These are phyloP conservation scores for Aspergillus cristatus DNA, from an alignment of 495 filamentous ascomycete genomes.

Conservation along the genomic window DNA sequence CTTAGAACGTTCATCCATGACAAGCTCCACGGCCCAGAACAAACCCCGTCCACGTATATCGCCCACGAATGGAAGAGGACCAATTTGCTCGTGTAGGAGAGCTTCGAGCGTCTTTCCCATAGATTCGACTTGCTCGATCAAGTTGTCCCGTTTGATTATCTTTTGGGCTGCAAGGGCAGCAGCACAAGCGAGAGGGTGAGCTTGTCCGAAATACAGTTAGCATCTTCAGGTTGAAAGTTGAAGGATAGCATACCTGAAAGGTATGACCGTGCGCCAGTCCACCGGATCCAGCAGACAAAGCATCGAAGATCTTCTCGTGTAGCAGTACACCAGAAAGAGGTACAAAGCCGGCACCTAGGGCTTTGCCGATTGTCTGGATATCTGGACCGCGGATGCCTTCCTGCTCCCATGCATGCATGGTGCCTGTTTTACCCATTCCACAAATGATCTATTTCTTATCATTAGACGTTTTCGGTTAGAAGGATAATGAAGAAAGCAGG, in stretches of 20 bases:
- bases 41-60: constrained; percentile 56
- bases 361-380: constrained; percentile 35
- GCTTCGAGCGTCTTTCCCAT: no score
- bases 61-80: constrained; percentile 46
- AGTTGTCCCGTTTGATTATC: constrained; percentile 45
- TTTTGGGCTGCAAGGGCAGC: constrained; percentile 51
- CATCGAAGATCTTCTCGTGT: constrained; percentile 22
- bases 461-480: background rate
- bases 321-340: constrained; percentile 30
- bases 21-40: constrained; percentile 56
- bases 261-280: constrained; percentile 52
- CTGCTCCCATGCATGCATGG: constrained; percentile 31
- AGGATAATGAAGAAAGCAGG: background rate
- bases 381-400: constrained; percentile 28
- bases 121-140: no score
- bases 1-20: constrained; percentile 28
- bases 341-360: constrained; percentile 29
- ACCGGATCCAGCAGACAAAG: constrained; percentile 19
- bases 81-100: constrained; percentile 35
- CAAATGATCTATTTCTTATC: constrained; percentile 27
- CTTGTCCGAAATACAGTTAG: constrained; percentile 42
- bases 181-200: constrained; percentile 50
- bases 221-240: constrained; percentile 1
- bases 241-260: constrained; percentile 6
- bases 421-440: constrained; percentile 30